Base-by-base conservation (phyloP, 176 grass and related monocot genomes). In the Phyllostachys edulis region DNA sequence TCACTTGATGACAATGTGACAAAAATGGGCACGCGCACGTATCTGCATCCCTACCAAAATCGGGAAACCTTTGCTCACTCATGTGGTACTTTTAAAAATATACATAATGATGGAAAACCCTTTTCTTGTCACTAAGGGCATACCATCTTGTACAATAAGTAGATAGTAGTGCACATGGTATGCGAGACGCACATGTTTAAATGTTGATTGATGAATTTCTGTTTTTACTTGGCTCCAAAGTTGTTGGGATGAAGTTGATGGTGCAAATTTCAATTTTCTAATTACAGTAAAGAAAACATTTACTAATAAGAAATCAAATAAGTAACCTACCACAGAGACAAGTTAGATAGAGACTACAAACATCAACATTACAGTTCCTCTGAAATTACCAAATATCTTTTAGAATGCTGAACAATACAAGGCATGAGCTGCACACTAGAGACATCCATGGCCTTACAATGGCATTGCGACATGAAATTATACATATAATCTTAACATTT, bases 1-100 rank as follows among this genome's bases (percentile, higher is more conserved):
- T 79, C 37, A 75, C 92, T 89, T 79, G 84, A 91, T 69, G 92
- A 87, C 38, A 94, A 84, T 21, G 92, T 77, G 38, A 91, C 77
- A 82, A 87, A 62, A 85, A 94, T 82, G 51, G 87, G 80, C 41
- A 69, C 50, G n/a, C n/a, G n/a, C n/a, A n/a, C n/a, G n/a, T n/a
- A 85, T 80, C 80, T 61, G 52, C 26, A 78, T 63, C 79, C 89
- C 92, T 94, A 77, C n/a, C 39, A 84, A 76, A 80, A 86, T 84
- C 72, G 18, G 26, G 79, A 60, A 84, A 83, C 5, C 9, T 41
- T 15, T 72, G 55, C 57, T 38, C 27, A 60, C 7, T 45, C 69
- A 41, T 69, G 32, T 27, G 52, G 18, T 41, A 44, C 29, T 34
- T 61, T 73, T 55, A 41, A 5, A 66, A 82, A 82, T 16, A 89